Conservation (phyloP, 2,329 filamentous ascomycete genomes). For the Diaporthe sp. region DNA sequence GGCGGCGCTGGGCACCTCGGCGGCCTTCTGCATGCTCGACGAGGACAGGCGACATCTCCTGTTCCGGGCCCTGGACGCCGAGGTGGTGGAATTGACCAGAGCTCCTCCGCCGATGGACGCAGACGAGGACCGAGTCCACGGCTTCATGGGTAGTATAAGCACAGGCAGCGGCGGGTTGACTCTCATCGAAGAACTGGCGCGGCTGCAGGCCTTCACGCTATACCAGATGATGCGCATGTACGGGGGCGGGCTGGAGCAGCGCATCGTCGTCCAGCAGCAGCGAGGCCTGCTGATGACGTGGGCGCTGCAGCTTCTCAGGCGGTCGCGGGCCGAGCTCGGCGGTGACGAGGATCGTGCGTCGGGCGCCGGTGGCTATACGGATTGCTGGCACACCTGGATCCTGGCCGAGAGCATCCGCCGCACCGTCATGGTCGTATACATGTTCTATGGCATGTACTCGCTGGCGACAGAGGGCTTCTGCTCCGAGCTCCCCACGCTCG, state of each 20-base stretch:
- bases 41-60: slow-evolving; percentile 11
- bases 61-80: slow-evolving; percentile 36
- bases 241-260: slow-evolving; percentile 35
- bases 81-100: slow-evolving; percentile 7
- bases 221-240: slow-evolving; percentile 40
- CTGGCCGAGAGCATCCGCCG: slow-evolving; percentile 40
- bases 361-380: not conserved
- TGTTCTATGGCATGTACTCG: slow-evolving; percentile 37
- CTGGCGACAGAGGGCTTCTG: slow-evolving; percentile 16
- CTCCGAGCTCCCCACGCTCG: slow-evolving; percentile 12
- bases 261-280: slow-evolving; percentile 35
- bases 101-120: not conserved
- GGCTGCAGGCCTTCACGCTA: slow-evolving; percentile 37
- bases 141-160: not conserved
- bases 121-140: not conserved
- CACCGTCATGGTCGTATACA: slow-evolving; percentile 36
- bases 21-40: slow-evolving; percentile 23
- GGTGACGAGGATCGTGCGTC: not conserved
- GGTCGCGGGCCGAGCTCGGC: slow-evolving; percentile 29
- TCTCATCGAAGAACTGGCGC: slow-evolving; percentile 29
- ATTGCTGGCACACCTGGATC: slow-evolving; percentile 35
- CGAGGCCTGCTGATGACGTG: slow-evolving; percentile 27
- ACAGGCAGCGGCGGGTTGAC: not conserved
- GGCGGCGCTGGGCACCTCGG: slow-evolving; percentile 37
- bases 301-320: slow-evolving; percentile 31